Evolutionary conservation across 1,284 basidiomycete species (phyloP).

Genomic region (Ceratobasidium theobromae): DNA sequence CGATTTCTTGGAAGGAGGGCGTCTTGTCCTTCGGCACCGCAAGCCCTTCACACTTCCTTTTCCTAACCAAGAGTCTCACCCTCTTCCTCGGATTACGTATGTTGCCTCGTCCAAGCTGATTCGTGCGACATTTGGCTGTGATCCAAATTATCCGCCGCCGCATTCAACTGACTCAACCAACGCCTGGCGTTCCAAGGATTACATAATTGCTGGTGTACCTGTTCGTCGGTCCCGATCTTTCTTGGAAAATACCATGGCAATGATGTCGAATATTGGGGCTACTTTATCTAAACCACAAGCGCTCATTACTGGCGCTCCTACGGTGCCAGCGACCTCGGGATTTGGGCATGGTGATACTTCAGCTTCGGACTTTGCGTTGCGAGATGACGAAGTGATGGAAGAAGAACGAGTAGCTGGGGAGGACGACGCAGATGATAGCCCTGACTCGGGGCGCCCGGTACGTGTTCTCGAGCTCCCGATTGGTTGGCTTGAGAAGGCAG

Average conservation of each 20-base stretch:
- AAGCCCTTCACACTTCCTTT: constrained; percentile 70
- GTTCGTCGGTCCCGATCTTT: constrained; percentile 63
- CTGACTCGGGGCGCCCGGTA: constrained; percentile 50
- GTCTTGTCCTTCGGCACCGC: constrained; percentile 68
- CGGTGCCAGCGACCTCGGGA: constrained; percentile 41
- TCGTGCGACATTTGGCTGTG: constrained; percentile 57
- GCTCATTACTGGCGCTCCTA: constrained; percentile 50
- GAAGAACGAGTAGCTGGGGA: constrained; percentile 68
- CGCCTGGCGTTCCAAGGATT: constrained; percentile 60
- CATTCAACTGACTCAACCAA: constrained; percentile 41
- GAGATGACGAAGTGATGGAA: constrained; percentile 73
- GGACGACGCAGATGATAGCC: constrained; percentile 71
- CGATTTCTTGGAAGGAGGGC: constrained; percentile 50
- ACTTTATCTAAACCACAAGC: constrained; percentile 41
- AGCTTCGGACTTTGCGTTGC: constrained; percentile 64
- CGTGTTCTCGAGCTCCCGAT: constrained; percentile 47
- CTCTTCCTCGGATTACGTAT: constrained; percentile 69
- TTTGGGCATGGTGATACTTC: constrained; percentile 65
- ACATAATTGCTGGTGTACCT: constrained; percentile 65
- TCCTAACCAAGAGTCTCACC: constrained; percentile 72
- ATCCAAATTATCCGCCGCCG: constrained; percentile 58
- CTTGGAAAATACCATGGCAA: constrained; percentile 62
- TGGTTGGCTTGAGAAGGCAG: constrained; percentile 37
- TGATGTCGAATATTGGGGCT: constrained; percentile 53
- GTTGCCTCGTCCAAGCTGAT: constrained; percentile 57